These are phyloP conservation scores for Emergomyces africanus DNA, from an alignment of 2,329 filamentous ascomycete genomes.

Conservation along the genomic window DNA sequence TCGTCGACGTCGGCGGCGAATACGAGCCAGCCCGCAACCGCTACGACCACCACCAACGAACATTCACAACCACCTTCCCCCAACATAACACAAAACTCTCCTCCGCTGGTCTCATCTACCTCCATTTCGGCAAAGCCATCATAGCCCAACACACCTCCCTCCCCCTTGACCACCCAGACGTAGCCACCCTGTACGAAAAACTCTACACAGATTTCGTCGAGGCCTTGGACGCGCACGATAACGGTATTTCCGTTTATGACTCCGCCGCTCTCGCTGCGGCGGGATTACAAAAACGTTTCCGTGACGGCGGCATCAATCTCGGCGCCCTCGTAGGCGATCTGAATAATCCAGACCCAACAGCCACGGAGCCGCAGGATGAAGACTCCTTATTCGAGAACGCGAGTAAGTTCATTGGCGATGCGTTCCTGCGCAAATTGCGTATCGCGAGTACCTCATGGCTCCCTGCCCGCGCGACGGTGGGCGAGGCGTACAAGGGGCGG, in stretches of 20 bases:
- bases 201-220: slow-evolving; percentile 90
- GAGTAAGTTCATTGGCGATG: slow-evolving; percentile 72
- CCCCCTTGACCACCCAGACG: slow-evolving; percentile 50
- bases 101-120: slow-evolving; percentile 84
- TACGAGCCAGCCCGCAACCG: slow-evolving; percentile 67
- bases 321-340: slow-evolving; percentile 69
- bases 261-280: slow-evolving; percentile 53
- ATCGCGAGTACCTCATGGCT: slow-evolving; percentile 70
- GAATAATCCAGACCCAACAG: slow-evolving; percentile 51
- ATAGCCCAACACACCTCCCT: slow-evolving; percentile 55
- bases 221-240: slow-evolving; percentile 94
- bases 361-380: slow-evolving; percentile 57
- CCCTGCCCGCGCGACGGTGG: slow-evolving; percentile 69
- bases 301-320: slow-evolving; percentile 68
- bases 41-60: slow-evolving; percentile 96
- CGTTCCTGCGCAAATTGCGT: slow-evolving; percentile 70
- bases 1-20: slow-evolving; percentile 94
- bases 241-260: slow-evolving; percentile 79
- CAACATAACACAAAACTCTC: slow-evolving; percentile 76
- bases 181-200: slow-evolving; percentile 69
- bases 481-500: slow-evolving; percentile 59
- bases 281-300: slow-evolving; percentile 70
- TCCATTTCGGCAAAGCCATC: slow-evolving; percentile 84
- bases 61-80: slow-evolving; percentile 77
- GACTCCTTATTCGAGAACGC: slow-evolving; percentile 68